Percentiles rank a stretch among this genome's conserved stretches.
Evolutionary conservation across 1,139 yeast species (phyloP).

Genomic region (Suhomyces bokatorum): DNA sequence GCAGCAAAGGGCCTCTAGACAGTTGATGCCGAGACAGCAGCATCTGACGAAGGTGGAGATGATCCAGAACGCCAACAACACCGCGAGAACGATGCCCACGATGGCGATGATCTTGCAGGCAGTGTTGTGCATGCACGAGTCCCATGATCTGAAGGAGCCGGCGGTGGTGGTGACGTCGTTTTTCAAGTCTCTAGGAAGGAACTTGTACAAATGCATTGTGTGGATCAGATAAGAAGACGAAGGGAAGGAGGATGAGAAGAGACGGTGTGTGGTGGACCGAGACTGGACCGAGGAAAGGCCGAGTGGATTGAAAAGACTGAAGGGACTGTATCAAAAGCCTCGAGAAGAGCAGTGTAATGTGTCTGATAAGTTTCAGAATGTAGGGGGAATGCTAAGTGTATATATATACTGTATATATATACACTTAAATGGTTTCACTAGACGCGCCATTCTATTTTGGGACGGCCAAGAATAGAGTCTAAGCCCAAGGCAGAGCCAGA

Average conservation of each 20-base stretch:
- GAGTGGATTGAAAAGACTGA: neutral
- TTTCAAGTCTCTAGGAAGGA: conserved; percentile 11
- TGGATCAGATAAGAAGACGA: neutral
- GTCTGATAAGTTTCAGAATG: neutral
- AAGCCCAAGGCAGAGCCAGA: neutral
- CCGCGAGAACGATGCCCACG: conserved; percentile 66
- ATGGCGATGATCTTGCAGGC: conserved; percentile 77
- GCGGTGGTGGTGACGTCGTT: conserved; percentile 45
- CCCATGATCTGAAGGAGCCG: conserved; percentile 64
- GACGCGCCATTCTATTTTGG: neutral
- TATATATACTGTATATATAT: no score
- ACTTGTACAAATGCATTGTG: conserved; percentile 6
- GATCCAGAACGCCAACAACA: conserved; percentile 45
- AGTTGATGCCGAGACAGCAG: conserved; percentile 45
- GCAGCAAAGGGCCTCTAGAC: conserved; percentile 48
- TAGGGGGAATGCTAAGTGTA: neutral
- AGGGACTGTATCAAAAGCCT: neutral
- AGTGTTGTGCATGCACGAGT: conserved; percentile 75
- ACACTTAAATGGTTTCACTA: no score
- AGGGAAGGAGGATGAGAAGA: neutral
- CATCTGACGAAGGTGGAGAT: conserved; percentile 44
- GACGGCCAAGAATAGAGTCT: neutral
- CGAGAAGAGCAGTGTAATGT: neutral
- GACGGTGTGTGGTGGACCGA: no score
- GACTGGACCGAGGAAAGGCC: neutral